Conservation (phyloP, 2,329 filamentous ascomycete species). For the Colletotrichum limetticola region DNA sequence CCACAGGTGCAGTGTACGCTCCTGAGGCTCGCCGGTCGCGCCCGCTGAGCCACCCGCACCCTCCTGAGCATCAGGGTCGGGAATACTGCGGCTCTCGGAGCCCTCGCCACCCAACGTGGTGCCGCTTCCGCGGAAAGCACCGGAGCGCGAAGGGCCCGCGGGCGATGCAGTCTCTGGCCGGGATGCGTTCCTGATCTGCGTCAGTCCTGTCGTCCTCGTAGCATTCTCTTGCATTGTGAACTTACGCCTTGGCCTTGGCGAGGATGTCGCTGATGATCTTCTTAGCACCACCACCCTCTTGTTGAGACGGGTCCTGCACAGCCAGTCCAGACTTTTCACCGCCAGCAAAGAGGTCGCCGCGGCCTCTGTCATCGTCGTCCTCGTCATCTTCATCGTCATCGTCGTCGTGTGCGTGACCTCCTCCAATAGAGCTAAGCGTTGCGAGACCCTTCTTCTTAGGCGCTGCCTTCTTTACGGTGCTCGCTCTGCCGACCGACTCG, state of each 20-base stretch:
- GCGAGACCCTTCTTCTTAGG: slow-evolving; percentile 70
- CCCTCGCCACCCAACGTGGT: slow-evolving; percentile 84
- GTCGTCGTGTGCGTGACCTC: slow-evolving; percentile 67
- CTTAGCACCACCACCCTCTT: slow-evolving; percentile 56
- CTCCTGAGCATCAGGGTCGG: slow-evolving; percentile 63
- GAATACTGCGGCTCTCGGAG: slow-evolving; percentile 74
- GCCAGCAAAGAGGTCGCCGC: slow-evolving; percentile 81
- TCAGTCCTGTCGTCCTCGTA: background rate
- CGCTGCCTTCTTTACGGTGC: slow-evolving; percentile 51
- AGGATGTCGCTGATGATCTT: slow-evolving; percentile 72
- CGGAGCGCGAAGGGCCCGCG: slow-evolving; percentile 60
- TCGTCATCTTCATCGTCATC: slow-evolving; percentile 66
- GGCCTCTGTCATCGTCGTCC: slow-evolving; percentile 67
- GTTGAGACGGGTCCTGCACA: slow-evolving; percentile 69
- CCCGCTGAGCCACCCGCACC: slow-evolving; percentile 42
- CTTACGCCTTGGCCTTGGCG: slow-evolving; percentile 71
- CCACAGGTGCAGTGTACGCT: slow-evolving; percentile 82
- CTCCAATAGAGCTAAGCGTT: slow-evolving; percentile 66
- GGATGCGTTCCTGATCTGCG: slow-evolving; percentile 64
- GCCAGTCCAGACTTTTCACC: slow-evolving; percentile 84
- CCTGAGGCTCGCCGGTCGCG: slow-evolving; percentile 61
- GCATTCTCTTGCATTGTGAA: background rate
- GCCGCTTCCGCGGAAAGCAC: slow-evolving; percentile 75
- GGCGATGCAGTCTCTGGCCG: slow-evolving; percentile 63
- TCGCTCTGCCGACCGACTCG: slow-evolving; percentile 40